Base-by-base conservation (phyloP, 1,139 yeast species). In the Saccharomyces pastorianus region DNA sequence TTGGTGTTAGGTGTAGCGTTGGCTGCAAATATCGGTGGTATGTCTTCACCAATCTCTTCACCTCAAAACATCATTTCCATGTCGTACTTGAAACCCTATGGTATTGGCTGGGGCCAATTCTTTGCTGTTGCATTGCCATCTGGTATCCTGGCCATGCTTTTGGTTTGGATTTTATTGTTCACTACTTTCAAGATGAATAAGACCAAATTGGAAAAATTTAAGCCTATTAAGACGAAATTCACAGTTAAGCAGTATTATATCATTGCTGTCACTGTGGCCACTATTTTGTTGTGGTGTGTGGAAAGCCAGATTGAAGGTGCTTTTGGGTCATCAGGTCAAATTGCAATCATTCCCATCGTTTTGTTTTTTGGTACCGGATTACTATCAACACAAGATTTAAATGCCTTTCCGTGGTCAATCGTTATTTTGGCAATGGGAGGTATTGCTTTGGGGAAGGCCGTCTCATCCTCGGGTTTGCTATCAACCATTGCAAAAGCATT, bases 341-440 rank as follows among this genome's bases (percentile, higher is more conserved):
- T 84, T 59, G 85, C 89, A 1, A 75, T 83, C 48, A 71, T 85
- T 49, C 91, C 91, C 28, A 76, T 85, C 28, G 77, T 83, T 6
- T 68, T 84, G 44, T 83, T 84, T 63, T 84, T 84, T 64, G 89
- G 88, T n/a, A 76, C 88, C 2, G 88, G 89, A 2, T 66, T 85
- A 55, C 71, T 85, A 58, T 74, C 83, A 4, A 80, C 87, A 0
- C 81, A 81, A 51, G 90, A 84, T 66, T 78, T 85, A 62, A 84
- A 84, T 65, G 81, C 81, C 59, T 84, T 84, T 69, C 88, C 89
- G 5, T 85, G 91, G 91, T 81, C 84, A 49, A 84, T 84, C 64
- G 88, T 84, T 25, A 78, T 84, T 6, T 73, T 85, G 58, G 90
- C 90, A 2, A 84, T 84, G 89, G 91, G 91, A 51, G 89, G 90